Evolutionary conservation across 2,329 filamentous ascomycete species (phyloP), one percentile per base, ranked within the genome.

Genomic region (Alternaria sp.): DNA sequence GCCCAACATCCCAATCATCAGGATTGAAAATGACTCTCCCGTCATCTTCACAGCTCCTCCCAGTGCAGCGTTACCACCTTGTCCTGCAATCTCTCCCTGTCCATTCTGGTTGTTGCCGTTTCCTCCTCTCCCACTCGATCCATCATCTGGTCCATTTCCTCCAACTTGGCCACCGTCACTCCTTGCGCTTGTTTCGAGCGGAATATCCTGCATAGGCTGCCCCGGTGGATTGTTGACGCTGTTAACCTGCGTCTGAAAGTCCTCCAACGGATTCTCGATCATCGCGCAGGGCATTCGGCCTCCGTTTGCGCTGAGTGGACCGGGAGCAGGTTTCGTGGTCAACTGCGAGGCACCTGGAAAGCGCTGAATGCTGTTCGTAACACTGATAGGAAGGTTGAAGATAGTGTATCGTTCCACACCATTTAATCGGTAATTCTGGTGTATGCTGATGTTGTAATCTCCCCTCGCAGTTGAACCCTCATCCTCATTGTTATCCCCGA

Each of bases 391-490:
- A 12, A 91, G 78, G 66, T 92, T 88, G 68, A 91, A 91, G 54
- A 92, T 85, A 8, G 89, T 91, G 75, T 91, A 91, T 67, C 87
- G 83, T 47, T 89, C 82, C 2, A 83, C 82, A 12, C 82, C 84
- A 71, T 91, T 90, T 56, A 91, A 81, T 12, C 87, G 84, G 74
- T 90, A 92, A 68, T 84, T 88, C 70, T 92, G 89, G 56, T 89
- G 88, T 67, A 92, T 90, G 6, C 88, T 90, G 69, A 92, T 88
- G 68, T 92, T 91, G 73, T 91, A 91, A 18, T 81, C 78, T 3
- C 89, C 89, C 3, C 88, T 82, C 24, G 84, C 85, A 51, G 58
- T 61, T 16, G 83, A 87, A 0, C 77, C 74, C 4, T 77, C 73
- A 1, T 69, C 64, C 32, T 76, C 69, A 18, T 83, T 75, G 3